phyloP scores from a whole-genome alignment of 768 basidiomycete species.

The Mycena epipterygia region DNA sequence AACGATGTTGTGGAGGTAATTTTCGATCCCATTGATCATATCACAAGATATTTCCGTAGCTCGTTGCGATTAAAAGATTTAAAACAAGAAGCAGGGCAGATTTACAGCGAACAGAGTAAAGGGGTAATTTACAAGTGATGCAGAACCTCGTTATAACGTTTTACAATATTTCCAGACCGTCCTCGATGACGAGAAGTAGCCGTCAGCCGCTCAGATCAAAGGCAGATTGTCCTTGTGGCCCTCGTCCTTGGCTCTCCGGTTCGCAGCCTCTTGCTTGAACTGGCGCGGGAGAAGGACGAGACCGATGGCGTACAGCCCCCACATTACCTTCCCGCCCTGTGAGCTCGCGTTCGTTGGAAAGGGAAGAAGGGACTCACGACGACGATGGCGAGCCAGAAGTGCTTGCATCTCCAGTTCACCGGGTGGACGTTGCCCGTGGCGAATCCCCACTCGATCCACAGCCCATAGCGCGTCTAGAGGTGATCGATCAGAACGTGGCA shows the following conservation, averaged over 20 bases:
- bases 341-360: neutral
- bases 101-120: too few relatives aligned
- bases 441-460: constrained; percentile 46
- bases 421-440: constrained; percentile 34
- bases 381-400: constrained; percentile 42
- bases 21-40: too few relatives aligned
- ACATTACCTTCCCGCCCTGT: constrained; percentile 40
- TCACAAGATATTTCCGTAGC: too few relatives aligned
- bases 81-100: too few relatives aligned
- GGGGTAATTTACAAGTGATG: too few relatives aligned
- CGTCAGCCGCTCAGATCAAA: constrained; percentile 14
- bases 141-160: too few relatives aligned
- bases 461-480: constrained; percentile 40
- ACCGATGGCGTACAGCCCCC: constrained; percentile 44
- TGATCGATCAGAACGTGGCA: neutral
- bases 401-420: constrained; percentile 26
- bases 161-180: too few relatives aligned
- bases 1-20: too few relatives aligned
- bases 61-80: too few relatives aligned
- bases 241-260: constrained; percentile 19
- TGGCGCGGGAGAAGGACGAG: constrained; percentile 46
- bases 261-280: constrained; percentile 42
- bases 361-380: neutral
- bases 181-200: too few relatives aligned
- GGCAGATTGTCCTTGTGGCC: neutral